These are phyloP conservation scores for Thermothelomyces thermophilus DNA, from an alignment of 2,329 filamentous ascomycete species.

Conservation along the genomic window DNA sequence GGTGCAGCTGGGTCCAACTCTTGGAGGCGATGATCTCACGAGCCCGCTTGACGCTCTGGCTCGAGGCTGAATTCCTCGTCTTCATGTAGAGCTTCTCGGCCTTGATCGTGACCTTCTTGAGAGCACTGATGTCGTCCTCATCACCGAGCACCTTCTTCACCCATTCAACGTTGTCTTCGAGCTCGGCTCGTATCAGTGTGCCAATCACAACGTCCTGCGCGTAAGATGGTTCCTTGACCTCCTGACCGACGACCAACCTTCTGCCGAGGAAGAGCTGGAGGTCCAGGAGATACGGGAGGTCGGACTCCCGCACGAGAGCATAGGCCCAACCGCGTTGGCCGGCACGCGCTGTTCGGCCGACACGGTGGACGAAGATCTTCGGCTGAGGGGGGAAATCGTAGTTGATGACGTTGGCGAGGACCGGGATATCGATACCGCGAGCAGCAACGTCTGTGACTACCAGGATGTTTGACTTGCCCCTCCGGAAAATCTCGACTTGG, in stretches of 20 bases:
- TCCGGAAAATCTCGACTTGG: constrained; percentile 84
- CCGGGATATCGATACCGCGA: constrained; percentile 93
- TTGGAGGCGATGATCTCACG: constrained; percentile 67
- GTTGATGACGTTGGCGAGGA: constrained; percentile 95
- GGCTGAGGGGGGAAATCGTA: constrained; percentile 96
- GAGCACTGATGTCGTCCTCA: constrained; percentile 62
- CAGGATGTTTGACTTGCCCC: constrained; percentile 77
- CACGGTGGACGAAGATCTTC: constrained; percentile 93
- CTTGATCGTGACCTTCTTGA: constrained; percentile 71
- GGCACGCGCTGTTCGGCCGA: constrained; percentile 91
- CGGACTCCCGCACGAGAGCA: constrained; percentile 79
- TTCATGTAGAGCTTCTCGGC: constrained; percentile 90
- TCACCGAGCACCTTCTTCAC: constrained; percentile 71
- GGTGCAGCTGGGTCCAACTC: constrained; percentile 68
- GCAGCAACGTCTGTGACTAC: constrained; percentile 97
- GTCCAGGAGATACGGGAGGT: constrained; percentile 87
- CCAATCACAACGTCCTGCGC: constrained; percentile 81
- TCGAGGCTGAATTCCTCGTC: constrained; percentile 83
- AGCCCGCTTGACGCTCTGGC: constrained; percentile 80
- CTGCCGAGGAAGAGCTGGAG: constrained; percentile 91
- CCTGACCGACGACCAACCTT: constrained; percentile 68
- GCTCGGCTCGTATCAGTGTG: constrained; percentile 60
- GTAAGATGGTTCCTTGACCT: constrained; percentile 58
- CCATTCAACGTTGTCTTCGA: constrained; percentile 77
- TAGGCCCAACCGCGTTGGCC: constrained; percentile 92